phyloP scores from a whole-genome alignment of 2,329 filamentous ascomycete species.

The Pseudogymnoascus pannorum region DNA sequence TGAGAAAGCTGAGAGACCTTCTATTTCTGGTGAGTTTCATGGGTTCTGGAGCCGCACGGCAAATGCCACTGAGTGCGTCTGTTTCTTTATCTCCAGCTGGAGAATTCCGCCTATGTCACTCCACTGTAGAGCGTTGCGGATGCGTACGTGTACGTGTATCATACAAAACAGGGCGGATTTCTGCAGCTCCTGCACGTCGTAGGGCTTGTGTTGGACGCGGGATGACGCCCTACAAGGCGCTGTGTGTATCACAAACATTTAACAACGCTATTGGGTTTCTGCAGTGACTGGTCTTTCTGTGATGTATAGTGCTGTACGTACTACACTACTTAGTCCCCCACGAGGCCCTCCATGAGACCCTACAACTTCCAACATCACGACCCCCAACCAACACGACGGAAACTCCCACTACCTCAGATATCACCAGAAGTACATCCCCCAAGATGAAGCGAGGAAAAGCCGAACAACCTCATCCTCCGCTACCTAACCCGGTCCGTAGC shows the following conservation, averaged over 20 bases:
- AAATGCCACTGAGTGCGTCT: background rate
- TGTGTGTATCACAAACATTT: constrained; percentile 5
- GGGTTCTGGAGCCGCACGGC: background rate
- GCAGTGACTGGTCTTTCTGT: background rate
- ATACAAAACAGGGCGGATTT: background rate
- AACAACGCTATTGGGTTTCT: background rate
- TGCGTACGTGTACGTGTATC: background rate
- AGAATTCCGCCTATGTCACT: too few relatives aligned
- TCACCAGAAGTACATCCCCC: background rate
- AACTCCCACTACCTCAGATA: constrained; percentile 3
- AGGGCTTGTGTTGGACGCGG: background rate
- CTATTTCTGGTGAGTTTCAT: background rate
- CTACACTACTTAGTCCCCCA: background rate
- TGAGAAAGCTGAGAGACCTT: background rate
- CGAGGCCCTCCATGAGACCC: background rate
- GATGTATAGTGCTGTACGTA: background rate
- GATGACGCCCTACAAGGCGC: background rate
- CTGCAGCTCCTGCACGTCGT: background rate
- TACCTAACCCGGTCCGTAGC: background rate
- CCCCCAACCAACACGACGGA: background rate
- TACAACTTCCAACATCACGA: background rate
- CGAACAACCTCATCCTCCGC: constrained; percentile 2
- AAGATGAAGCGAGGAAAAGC: background rate
- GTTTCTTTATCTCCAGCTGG: background rate
- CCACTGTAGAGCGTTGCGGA: background rate